These are phyloP conservation scores for Hyparrhenia diplandra DNA, from an alignment of 176 grass and related monocot species.

Conservation along the genomic window DNA sequence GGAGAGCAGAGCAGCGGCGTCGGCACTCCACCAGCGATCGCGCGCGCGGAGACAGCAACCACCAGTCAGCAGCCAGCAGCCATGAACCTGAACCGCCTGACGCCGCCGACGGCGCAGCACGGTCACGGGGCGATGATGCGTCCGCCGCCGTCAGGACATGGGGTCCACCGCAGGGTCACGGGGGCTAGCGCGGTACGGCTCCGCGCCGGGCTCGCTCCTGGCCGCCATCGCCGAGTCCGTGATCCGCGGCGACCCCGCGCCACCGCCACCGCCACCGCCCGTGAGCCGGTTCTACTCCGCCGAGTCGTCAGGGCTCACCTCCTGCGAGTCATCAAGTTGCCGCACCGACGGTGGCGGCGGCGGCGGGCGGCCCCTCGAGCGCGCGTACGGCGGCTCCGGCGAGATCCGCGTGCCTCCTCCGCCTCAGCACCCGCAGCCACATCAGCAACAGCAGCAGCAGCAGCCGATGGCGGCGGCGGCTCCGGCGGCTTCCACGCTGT, in stretches of 20 bases:
- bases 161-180: neutral
- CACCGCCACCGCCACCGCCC: constrained; percentile 3
- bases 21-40: too few relatives aligned
- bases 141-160: neutral
- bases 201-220: constrained; percentile 68
- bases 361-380: neutral
- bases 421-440: neutral
- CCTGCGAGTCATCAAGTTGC: constrained; percentile 76
- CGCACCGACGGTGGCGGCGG: neutral
- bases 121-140: too few relatives aligned
- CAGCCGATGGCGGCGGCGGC: neutral
- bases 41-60: too few relatives aligned
- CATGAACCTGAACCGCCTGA: too few relatives aligned
- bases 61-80: too few relatives aligned
- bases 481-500: neutral
- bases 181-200: constrained; percentile 61
- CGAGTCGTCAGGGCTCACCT: constrained; percentile 55
- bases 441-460: neutral
- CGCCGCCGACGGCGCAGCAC: too few relatives aligned
- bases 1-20: too few relatives aligned
- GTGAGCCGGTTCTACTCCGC: constrained; percentile 64
- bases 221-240: constrained; percentile 56
- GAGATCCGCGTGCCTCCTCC: constrained; percentile 38
- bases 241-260: constrained; percentile 1
- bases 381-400: constrained; percentile 34